phyloP scores from a whole-genome alignment of 805 yeast genomes.

The Hanseniaspora hatyaiensis region DNA sequence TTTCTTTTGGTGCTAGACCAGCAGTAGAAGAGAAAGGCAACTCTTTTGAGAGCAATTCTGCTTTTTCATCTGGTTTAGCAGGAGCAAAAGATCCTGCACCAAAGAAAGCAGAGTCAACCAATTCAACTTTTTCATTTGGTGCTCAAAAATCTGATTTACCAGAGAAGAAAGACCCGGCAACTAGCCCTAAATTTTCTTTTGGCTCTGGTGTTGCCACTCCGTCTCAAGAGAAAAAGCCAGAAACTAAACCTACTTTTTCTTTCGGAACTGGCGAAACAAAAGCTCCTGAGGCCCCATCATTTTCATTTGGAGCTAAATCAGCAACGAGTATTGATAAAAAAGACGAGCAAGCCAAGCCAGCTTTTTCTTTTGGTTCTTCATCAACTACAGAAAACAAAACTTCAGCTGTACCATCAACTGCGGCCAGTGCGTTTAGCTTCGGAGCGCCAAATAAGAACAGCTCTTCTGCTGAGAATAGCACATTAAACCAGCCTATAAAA shows the following conservation, averaged over 20 bases:
- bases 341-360: not conserved
- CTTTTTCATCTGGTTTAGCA: not conserved
- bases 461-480: no score
- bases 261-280: conserved; percentile 6
- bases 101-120: no score
- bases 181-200: no score
- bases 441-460: no score
- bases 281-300: conserved; percentile 13
- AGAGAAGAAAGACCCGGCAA: no score
- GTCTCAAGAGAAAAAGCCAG: not conserved
- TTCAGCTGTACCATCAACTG: no score
- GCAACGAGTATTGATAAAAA: not conserved
- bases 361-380: not conserved
- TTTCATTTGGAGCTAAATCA: conserved; percentile 5
- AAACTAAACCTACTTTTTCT: conserved; percentile 16
- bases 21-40: not conserved
- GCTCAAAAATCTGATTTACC: no score
- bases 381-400: not conserved
- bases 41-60: not conserved
- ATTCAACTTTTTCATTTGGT: no score
- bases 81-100: no score
- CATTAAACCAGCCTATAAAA: no score
- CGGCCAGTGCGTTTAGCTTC: no score
- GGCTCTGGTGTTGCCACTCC: not conserved
- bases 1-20: conserved; percentile 10